Evolutionary conservation across 331 rosid species (phyloP).

Genomic region (Quercus phellos): DNA sequence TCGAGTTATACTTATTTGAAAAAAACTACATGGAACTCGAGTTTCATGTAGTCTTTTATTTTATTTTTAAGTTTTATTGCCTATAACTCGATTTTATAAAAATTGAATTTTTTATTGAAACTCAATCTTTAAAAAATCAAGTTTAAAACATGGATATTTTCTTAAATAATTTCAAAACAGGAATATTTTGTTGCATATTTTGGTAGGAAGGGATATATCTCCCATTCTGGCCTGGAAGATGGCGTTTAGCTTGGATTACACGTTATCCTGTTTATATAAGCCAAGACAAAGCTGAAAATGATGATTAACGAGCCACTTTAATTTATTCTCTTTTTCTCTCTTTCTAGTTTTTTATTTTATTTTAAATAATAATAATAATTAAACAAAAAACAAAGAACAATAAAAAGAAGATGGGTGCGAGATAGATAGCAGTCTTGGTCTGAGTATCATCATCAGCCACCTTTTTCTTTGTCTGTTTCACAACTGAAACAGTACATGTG

Average conservation of each 20-base stretch:
- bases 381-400: background rate
- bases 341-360: background rate
- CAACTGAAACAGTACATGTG: constrained; percentile 43
- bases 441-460: constrained; percentile 40
- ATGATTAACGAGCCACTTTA: constrained; percentile 9
- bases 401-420: background rate
- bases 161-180: fast-evolving
- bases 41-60: no score
- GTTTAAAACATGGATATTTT: fast-evolving
- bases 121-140: fast-evolving
- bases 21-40: no score
- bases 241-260: constrained; percentile 35
- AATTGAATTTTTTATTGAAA: fast-evolving
- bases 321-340: constrained; percentile 11
- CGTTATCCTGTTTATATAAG: constrained; percentile 22
- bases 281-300: background rate
- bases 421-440: constrained; percentile 13
- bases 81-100: no score
- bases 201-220: no score
- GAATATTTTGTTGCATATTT: no score
- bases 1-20: no score
- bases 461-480: constrained; percentile 68
- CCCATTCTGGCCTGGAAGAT: background rate
- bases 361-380: background rate
- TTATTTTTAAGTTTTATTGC: fast-evolving